Percentiles rank a stretch among this genome's conserved stretches.
phyloP scores from a whole-genome alignment of 2,329 filamentous ascomycete genomes.

The Fusarium oligoseptatum region DNA sequence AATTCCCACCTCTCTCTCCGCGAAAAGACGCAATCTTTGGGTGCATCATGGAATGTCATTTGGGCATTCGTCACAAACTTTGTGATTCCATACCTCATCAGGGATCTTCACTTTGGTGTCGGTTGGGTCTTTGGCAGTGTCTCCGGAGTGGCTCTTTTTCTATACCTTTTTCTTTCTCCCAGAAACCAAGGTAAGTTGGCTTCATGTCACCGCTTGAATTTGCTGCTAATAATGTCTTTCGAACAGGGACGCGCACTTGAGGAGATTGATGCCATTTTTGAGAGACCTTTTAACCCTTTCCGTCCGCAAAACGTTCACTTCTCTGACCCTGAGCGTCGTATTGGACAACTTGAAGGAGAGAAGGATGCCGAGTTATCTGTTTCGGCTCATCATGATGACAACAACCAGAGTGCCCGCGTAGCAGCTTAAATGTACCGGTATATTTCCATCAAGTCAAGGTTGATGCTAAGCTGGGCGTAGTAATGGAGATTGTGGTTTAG shows the following conservation, averaged over 20 bases:
- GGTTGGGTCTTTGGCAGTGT: conserved; percentile 28
- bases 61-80: conserved; percentile 31
- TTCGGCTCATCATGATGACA: not conserved
- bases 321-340: not conserved
- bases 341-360: not conserved
- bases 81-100: conserved; percentile 25
- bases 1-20: conserved; percentile 22
- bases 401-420: not conserved
- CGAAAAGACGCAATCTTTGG: conserved; percentile 25
- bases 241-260: not conserved
- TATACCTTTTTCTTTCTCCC: conserved; percentile 39
- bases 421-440: not conserved
- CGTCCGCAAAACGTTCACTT: not conserved
- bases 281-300: conserved; percentile 1
- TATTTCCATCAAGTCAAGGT: not conserved
- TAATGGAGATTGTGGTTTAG: not conserved
- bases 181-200: not conserved
- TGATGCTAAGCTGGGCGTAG: not conserved
- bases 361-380: not conserved
- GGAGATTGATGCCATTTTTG: not conserved
- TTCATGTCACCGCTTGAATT: not conserved
- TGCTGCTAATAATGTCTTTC: not conserved
- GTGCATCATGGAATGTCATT: conserved; percentile 21
- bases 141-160: not conserved
- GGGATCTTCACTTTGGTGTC: conserved; percentile 15